Conservation (phyloP, 2,329 filamentous ascomycete genomes). For the Diplodia mutila region DNA sequence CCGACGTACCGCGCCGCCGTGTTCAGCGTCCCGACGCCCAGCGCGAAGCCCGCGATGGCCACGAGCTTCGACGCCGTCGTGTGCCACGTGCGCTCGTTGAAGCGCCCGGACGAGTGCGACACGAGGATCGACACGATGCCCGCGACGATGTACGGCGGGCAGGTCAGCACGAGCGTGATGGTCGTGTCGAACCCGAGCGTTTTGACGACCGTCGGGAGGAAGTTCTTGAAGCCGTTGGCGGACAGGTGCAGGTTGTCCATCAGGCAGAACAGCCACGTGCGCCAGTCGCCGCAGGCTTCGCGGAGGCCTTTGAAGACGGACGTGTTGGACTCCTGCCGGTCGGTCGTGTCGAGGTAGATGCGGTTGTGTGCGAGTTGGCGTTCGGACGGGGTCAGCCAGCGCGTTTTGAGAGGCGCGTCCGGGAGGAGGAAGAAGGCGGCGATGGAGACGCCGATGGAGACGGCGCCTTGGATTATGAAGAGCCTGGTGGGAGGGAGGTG, state of each 20-base stretch:
- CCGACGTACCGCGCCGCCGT: conserved; percentile 37
- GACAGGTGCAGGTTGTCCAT: conserved; percentile 24
- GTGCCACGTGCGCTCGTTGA: conserved; percentile 35
- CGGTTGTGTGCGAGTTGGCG: conserved; percentile 45
- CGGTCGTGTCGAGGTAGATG: conserved; percentile 56
- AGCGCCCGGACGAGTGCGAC: conserved; percentile 36
- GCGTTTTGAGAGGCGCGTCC: conserved; percentile 45
- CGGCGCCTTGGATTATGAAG: conserved; percentile 21
- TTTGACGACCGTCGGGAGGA: conserved; percentile 42
- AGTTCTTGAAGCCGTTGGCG: conserved; percentile 34
- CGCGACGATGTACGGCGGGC: conserved; percentile 30
- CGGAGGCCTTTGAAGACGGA: neutral
- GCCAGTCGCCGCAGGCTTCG: conserved; percentile 1
- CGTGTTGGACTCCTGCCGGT: conserved; percentile 40
- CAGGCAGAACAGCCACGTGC: conserved; percentile 18
- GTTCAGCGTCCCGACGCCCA: conserved; percentile 34
- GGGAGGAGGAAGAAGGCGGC: conserved; percentile 35
- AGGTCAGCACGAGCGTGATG: conserved; percentile 39
- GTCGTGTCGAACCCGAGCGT: conserved; percentile 44
- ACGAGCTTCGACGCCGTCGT: conserved; percentile 33
- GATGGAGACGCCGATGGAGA: conserved; percentile 33
- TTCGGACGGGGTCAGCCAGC: conserved; percentile 54
- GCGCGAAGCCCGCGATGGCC: conserved; percentile 38
- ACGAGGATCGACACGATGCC: conserved; percentile 33
- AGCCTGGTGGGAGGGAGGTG: neutral